Base-by-base conservation (phyloP, 768 basidiomycete species). In the Amanita fuliginea region DNA sequence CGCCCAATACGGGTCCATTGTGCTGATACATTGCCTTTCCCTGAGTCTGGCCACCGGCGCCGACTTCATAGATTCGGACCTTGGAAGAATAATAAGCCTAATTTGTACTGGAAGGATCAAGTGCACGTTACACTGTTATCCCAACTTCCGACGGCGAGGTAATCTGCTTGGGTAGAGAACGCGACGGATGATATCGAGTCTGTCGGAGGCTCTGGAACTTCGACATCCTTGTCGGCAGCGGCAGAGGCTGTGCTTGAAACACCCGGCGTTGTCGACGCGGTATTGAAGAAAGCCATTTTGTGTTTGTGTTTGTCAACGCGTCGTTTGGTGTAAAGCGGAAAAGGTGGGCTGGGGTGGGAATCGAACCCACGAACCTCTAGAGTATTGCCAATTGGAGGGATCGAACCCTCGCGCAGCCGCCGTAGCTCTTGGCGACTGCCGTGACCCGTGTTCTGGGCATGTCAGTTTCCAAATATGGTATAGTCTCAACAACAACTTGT, bases 51-150 rank as follows among this genome's bases (percentile, higher is more conserved):
- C 89, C 87, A 10, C 74, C 75, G 22, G 79, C 71, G 26, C 82
- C 81, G 48, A 97, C 83, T 69, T 95, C 90, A 65, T 98, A 98
- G 40, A 97, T 75, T 42, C 93, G 80, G 24, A 96, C 92, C 89
- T 94, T 53, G n/a, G 35, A 51, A 52, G 47, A 48, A 42, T 51
- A 47, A 33, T 57, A 39, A 48, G 41, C 34, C 8, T 30, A 40
- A 44, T 26, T 24, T 14, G 32, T 39, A 13, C 35, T 24, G 9
- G 16, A 19, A 40, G 48, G 14, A 14, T 16, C n/a, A 19, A 32
- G 8, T 5, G 21, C 11, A 11, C 79, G 37, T 56, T 32, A 92
- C 93, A 65, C 88, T 88, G 61, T 91, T 93, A 60, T 89, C 87
- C 95, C 95, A 98, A 56, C 84, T 86, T 48, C 81, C 92, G 10